Evolutionary conservation across 2,329 filamentous ascomycete species (phyloP).

Genomic region (Ascochyta clinopodiicola): DNA sequence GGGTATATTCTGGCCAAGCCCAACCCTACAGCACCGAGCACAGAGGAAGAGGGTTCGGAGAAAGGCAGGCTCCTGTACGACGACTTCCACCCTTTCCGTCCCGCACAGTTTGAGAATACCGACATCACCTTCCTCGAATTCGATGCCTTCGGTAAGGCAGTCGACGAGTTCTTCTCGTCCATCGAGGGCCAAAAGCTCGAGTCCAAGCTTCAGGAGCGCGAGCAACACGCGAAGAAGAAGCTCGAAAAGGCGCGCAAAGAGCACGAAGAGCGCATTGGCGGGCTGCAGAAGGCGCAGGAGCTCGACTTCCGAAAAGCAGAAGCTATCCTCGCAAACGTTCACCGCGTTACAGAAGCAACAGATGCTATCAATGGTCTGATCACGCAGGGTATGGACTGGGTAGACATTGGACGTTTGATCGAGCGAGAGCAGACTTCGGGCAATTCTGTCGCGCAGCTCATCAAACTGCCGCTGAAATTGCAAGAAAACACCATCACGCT

Average conservation of each 20-base stretch:
- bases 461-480: slow-evolving; percentile 85
- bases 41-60: slow-evolving; percentile 52
- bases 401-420: slow-evolving; percentile 85
- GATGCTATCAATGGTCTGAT: slow-evolving; percentile 93
- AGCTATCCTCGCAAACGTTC: slow-evolving; percentile 88
- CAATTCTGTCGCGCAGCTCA: slow-evolving; percentile 86
- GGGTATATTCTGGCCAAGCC: slow-evolving; percentile 88
- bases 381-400: slow-evolving; percentile 96
- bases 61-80: slow-evolving; percentile 73
- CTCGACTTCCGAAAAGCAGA: slow-evolving; percentile 87
- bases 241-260: slow-evolving; percentile 84
- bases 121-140: slow-evolving; percentile 75
- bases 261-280: slow-evolving; percentile 83
- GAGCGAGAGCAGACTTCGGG: slow-evolving; percentile 81
- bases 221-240: slow-evolving; percentile 81
- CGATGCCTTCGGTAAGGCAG: slow-evolving; percentile 86
- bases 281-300: slow-evolving; percentile 79
- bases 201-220: slow-evolving; percentile 79
- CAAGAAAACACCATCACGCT: slow-evolving; percentile 89
- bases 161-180: slow-evolving; percentile 97
- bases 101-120: slow-evolving; percentile 76
- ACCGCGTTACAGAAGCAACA: slow-evolving; percentile 90
- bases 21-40: slow-evolving; percentile 42
- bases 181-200: slow-evolving; percentile 93
- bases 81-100: slow-evolving; percentile 93